Conservation (phyloP, 441 rosid species). For the Croton setiger region DNA sequence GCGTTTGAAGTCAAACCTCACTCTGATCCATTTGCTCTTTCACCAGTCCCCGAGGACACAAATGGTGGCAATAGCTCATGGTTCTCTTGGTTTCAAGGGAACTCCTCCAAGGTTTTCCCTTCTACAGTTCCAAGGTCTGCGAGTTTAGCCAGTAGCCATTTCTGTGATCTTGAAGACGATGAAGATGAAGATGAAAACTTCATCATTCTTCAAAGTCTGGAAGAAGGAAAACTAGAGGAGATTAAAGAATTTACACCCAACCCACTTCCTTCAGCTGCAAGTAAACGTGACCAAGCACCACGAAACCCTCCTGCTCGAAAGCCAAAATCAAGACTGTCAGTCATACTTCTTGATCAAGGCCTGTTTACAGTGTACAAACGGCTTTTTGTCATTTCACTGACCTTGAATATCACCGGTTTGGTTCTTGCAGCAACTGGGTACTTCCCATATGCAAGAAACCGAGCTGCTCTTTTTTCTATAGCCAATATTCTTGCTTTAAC, state of each 20-base stretch:
- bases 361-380: constrained; percentile 69
- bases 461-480: constrained; percentile 59
- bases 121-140: constrained; percentile 29
- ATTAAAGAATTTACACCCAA: constrained; percentile 18
- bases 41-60: constrained; percentile 13
- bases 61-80: constrained; percentile 16
- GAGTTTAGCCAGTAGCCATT: constrained; percentile 54
- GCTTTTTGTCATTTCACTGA: constrained; percentile 42
- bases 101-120: constrained; percentile 32
- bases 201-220: constrained; percentile 25
- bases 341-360: constrained; percentile 72
- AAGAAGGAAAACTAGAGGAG: constrained; percentile 38
- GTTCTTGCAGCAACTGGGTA: constrained; percentile 52
- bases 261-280: constrained; percentile 21
- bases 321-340: constrained; percentile 45
- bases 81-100: constrained; percentile 33
- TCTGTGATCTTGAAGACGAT: constrained; percentile 45
- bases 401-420: constrained; percentile 44
- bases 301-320: constrained; percentile 31
- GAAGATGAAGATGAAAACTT: constrained; percentile 22
- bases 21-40: constrained; percentile 37
- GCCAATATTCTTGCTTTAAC: constrained; percentile 62
- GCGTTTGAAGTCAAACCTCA: constrained; percentile 56
- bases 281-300: constrained; percentile 29
- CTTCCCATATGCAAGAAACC: constrained; percentile 58